Conservation (phyloP, 192 early-diverging fungal species). For the Coemansia sp. region DNA sequence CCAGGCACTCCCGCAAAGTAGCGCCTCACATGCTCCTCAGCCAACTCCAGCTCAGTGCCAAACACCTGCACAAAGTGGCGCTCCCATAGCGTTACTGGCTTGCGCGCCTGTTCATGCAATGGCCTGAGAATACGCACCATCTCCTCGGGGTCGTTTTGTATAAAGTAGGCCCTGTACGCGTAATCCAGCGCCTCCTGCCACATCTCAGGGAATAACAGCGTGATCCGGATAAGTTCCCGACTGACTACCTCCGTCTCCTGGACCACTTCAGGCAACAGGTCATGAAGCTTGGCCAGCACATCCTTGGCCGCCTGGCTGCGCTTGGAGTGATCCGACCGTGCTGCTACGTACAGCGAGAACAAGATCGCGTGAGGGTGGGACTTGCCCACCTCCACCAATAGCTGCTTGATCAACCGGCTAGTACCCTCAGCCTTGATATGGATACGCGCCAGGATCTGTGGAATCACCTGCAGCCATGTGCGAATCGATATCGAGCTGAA, state of each 20-base stretch:
- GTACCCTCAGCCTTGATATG: constrained; percentile 79
- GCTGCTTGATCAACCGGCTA: constrained; percentile 82
- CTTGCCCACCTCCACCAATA: constrained; percentile 89
- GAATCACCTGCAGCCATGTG: constrained; percentile 98
- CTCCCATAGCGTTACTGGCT: constrained; percentile 88
- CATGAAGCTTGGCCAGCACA: constrained; percentile 89
- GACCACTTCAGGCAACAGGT: constrained; percentile 79
- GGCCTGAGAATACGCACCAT: constrained; percentile 88
- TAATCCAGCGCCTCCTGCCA: constrained; percentile 94
- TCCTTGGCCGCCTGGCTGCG: constrained; percentile 74
- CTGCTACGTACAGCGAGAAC: constrained; percentile 93
- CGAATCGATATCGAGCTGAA: constrained; percentile 85
- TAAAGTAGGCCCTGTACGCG: constrained; percentile 80
- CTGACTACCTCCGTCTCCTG: constrained; percentile 89
- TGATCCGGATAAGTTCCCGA: constrained; percentile 93
- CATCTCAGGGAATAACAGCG: constrained; percentile 95
- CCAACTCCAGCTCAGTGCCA: constrained; percentile 83
- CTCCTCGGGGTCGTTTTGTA: constrained; percentile 78
- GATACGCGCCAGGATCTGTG: constrained; percentile 94
- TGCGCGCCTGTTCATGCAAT: constrained; percentile 69
- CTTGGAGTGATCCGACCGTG: constrained; percentile 79
- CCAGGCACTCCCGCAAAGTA: constrained; percentile 60
- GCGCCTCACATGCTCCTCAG: constrained; percentile 81
- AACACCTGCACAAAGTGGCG: constrained; percentile 90
- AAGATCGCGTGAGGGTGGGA: constrained; percentile 95